These are phyloP conservation scores for Dryas drummondii DNA, from an alignment of 306 rosid genomes.

Conservation along the genomic window DNA sequence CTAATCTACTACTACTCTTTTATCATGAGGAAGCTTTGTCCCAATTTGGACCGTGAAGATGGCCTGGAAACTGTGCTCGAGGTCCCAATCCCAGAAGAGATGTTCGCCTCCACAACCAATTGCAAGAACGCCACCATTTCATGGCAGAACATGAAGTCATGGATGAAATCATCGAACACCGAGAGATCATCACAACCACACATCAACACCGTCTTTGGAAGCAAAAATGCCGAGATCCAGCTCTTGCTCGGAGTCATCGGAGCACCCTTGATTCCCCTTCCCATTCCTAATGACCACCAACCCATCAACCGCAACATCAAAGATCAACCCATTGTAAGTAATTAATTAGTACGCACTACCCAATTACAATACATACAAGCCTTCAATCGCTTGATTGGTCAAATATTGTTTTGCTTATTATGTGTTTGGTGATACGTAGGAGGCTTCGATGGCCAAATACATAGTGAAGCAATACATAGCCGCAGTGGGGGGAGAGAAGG, in stretches of 20 bases:
- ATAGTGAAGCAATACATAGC: constrained; percentile 87
- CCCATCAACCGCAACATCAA: constrained; percentile 58
- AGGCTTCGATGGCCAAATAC: constrained; percentile 80
- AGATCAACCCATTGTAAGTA: constrained; percentile 76
- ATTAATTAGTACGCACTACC: too few relatives aligned
- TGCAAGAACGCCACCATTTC: constrained; percentile 48
- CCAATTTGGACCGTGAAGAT: constrained; percentile 83
- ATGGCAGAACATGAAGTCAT: constrained; percentile 78
- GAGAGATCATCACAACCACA: constrained; percentile 33
- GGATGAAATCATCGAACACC: constrained; percentile 60
- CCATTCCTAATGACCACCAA: constrained; percentile 48
- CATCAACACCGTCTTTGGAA: constrained; percentile 49
- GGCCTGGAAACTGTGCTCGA: constrained; percentile 95
- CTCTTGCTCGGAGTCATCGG: constrained; percentile 84
- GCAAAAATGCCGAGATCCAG: constrained; percentile 70
- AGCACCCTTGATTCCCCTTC: constrained; percentile 83
- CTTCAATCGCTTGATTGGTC: not conserved
- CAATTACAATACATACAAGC: too few relatives aligned
- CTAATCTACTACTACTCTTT: constrained; percentile 2
- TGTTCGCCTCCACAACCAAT: constrained; percentile 26
- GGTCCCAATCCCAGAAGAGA: constrained; percentile 92
- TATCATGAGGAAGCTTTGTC: constrained; percentile 83
- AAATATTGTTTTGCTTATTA: not conserved
- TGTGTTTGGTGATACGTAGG: constrained; percentile 35
- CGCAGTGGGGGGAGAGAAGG: constrained; percentile 84